Evolutionary conservation across 768 basidiomycete species (phyloP), one percentile per base, ranked within the genome.

Genomic region (Rhizopogon roseolus): DNA sequence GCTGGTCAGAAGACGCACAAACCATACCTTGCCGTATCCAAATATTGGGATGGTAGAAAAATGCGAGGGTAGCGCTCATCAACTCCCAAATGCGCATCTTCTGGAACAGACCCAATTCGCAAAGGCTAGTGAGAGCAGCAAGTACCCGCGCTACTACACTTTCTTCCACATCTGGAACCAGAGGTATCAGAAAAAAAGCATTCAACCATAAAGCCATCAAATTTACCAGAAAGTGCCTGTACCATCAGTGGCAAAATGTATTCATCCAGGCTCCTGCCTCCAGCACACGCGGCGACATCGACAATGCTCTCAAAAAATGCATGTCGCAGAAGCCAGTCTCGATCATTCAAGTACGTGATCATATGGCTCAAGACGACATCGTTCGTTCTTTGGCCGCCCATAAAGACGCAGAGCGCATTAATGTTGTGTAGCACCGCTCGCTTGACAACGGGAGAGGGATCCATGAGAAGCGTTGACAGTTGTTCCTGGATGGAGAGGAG

Each of bases 11-110:
- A 50, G 14, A 43, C 17, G 6, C 3, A 11, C 38, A 43, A 3
- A 37, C 52, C 69, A n/a, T 28, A 87, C 95, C 90, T 79, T 98
- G 92, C 53, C 94, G 79, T 67, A 98, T 91, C 96, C 96, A 98
- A 19, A 85, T 72, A 66, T 97, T 95, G 0, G 97, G 96, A 67
- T 99, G 97, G 60, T 92, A 96, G 49, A 98, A 72, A 68, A 98
- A 95, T 1, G 90, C 90, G 29, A 93, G 71, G 0, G 88, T 86
- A 0, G 86, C 85, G 50, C 88, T 89, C 84, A 96, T 91, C 36
- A 98, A 76, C 61, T 98, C 97, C 95, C 97, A 98, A 54, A 97
- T 85, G n/a, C 90, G 82, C 84, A 92, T 90, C 70, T 93, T 93
- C 68, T 89, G 86, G 70, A 98, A 90, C 3, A 98, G 71, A 0